phyloP scores from a whole-genome alignment of 2,329 filamentous ascomycete species.

The Trichoderma simmonsii region DNA sequence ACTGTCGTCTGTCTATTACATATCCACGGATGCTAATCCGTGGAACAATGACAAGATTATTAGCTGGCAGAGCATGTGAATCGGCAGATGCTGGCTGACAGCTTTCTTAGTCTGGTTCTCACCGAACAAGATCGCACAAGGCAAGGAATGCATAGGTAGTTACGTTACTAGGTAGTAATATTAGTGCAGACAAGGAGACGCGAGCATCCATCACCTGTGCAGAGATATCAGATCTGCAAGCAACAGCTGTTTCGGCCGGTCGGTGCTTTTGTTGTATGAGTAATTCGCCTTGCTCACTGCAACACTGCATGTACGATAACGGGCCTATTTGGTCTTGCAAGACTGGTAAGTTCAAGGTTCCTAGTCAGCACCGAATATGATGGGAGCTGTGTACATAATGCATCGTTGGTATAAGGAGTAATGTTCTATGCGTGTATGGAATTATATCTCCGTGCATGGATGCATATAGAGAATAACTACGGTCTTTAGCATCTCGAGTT shows the following conservation, averaged over 20 bases:
- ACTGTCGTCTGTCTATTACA: background rate
- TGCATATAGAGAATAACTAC: background rate
- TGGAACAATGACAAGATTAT: background rate
- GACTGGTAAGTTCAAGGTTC: background rate
- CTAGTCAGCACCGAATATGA: background rate
- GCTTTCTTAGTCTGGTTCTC: background rate
- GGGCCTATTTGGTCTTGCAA: background rate
- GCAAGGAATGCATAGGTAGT: background rate
- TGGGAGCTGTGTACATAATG: background rate
- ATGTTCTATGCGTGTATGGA: background rate
- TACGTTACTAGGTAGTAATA: too few species aligned
- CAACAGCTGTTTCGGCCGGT: background rate
- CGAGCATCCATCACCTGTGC: background rate
- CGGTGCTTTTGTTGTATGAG: background rate
- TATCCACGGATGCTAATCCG: background rate
- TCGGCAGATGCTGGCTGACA: background rate
- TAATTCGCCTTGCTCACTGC: background rate
- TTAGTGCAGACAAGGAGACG: background rate
- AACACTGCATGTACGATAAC: background rate
- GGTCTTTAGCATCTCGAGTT: too few species aligned
- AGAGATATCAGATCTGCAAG: conserved; percentile 1
- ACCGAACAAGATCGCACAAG: background rate
- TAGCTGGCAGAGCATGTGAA: background rate
- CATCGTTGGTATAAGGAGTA: background rate
- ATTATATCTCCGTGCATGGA: background rate